Base-by-base conservation (phyloP, 1,139 yeast genomes). In the Oligophagozyma castellii region DNA sequence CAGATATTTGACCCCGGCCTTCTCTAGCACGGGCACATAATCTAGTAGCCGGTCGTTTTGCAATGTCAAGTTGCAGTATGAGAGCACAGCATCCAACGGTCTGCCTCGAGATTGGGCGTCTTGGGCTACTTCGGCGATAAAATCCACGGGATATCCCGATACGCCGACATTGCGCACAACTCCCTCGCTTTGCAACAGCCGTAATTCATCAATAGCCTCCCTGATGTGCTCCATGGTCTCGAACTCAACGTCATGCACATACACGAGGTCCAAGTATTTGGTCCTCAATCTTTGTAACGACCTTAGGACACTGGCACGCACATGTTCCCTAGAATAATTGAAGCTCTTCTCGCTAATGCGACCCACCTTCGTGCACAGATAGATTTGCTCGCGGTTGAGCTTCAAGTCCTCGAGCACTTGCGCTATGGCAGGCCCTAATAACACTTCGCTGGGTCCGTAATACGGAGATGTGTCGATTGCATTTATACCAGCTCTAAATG, bases 391-490 rank as follows among this genome's bases (percentile, higher is more conserved):
- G 34, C 96, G 64, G 0, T 71, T 62, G 46, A 64, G 10, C 5
- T n/a, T 11, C 6, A 14, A 19, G n/a, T 66, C 64, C 3, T 45
- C 43, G 13, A 27, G 29, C 15, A 56, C 14, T 6, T 59, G 38
- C 16, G 49, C 43, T 37, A 86, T 56, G 0, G 86, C 89, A 6
- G 60, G 39, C 1, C 96, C 96, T 3, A 81, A 53, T 15, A 84
- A 48, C 19, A 57, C 63, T 47, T 86, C 96, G 4, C 93, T 79
- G 0, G 84, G 84, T 0, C 95, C 96, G 48, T 86, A 86, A 54
- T 81, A 86, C 2, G 95, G 94, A 0, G 94, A 78, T 0, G 95
- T 83, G 48, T 89, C 96, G 24, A 86, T 59, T 2, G 93, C 92
- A 29, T 67, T 66, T 35, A 81, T 59, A 0, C 95, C 95, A 15